Evolutionary conservation across 1,284 basidiomycete species (phyloP).

Genomic region (Pisolithus thermaeus): DNA sequence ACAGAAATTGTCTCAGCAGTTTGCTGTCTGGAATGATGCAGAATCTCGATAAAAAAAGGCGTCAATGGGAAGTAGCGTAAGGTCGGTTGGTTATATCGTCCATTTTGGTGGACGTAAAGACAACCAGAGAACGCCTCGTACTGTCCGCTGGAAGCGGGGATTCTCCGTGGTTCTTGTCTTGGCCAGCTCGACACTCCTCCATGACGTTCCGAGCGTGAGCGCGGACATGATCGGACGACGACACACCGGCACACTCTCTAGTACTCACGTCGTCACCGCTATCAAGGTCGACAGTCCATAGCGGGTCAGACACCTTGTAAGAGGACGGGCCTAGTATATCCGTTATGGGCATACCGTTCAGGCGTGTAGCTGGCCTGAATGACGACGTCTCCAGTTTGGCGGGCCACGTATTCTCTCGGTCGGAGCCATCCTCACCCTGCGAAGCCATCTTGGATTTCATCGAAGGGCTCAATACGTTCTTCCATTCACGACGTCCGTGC

Average conservation of each 20-base stretch:
- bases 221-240: conserved; percentile 4
- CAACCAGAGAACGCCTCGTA: conserved; percentile 22
- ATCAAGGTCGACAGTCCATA: conserved; percentile 9
- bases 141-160: not conserved
- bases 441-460: conserved; percentile 37
- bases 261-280: conserved; percentile 16
- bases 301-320: conserved; percentile 18
- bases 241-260: conserved; percentile 26
- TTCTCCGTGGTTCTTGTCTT: conserved; percentile 26
- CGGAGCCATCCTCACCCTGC: conserved; percentile 16
- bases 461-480: conserved; percentile 53
- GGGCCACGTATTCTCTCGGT: conserved; percentile 8
- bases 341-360: conserved; percentile 10
- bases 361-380: no score
- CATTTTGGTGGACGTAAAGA: conserved; percentile 26
- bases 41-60: conserved; percentile 40
- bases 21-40: conserved; percentile 34
- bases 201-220: conserved; percentile 36
- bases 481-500: conserved; percentile 40
- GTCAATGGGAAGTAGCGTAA: conserved; percentile 21
- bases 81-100: conserved; percentile 28
- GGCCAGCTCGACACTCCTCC: conserved; percentile 33
- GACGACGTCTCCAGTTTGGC: conserved; percentile 9
- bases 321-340: conserved; percentile 22
- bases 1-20: conserved; percentile 19